Evolutionary conservation across 129 eudicot species (phyloP), one percentile per base, ranked within the genome.

Genomic region (Flaveria sonorensis): DNA sequence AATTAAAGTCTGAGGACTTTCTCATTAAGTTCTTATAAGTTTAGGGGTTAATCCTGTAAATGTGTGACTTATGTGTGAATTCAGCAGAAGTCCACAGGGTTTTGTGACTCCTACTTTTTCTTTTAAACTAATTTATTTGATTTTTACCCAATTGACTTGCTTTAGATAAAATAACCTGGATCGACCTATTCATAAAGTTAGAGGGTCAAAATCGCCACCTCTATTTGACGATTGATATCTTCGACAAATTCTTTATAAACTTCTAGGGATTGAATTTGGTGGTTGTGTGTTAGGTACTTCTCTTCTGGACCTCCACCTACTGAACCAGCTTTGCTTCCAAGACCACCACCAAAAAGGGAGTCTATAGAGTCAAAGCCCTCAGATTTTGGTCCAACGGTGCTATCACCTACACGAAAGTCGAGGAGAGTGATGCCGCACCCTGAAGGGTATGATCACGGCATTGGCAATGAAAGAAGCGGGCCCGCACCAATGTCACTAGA

Each of bases 341-440:
- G 97, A 75, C 98, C 98, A 57, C 89, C 93, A 10, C 92, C 96
- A 6, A 91, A 91, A 76, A 88, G 60, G 81, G 97, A 90, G 4
- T 66, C 91, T 12, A 39, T 59, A 21, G 86, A 83, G 72, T 70
- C 92, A 1, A 90, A 86, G 82, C 82, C 75, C 10, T 67, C 93
- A 4, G 93, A 88, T 53, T 68, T 84, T 48, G 87, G 85, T 79
- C 89, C 82, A 26, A 87, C 90, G 4, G 97, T 93, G 56, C 75
- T 93, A 76, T 93, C 98, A 64, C 98, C 98, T 72, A 93, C 97
- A 40, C 89, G 91, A 77, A 93, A 93, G 85, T 70, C 83, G 21
- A 91, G 91, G 82, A 89, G 98, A 78, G 93, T 93, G 56, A 89
- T 90, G 88, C 91, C 92, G 51, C 79, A 92, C 21, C 93, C 89